Evolutionary conservation across 768 basidiomycete species (phyloP), one percentile per base, ranked within the genome.

Genomic region (Pholiota molesta): DNA sequence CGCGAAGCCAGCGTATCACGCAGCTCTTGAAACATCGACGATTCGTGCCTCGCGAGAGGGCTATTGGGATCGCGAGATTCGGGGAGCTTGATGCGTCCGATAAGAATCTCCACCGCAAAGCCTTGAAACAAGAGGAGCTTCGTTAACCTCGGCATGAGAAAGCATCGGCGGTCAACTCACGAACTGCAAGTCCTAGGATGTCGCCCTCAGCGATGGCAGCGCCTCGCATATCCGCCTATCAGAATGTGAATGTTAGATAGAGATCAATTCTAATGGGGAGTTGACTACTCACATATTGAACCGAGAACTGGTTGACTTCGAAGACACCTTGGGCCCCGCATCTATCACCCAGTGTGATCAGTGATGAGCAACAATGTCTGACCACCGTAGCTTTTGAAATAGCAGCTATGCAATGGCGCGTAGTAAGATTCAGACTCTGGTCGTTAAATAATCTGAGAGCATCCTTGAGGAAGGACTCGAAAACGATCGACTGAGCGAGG

Each of bases 401-500:
- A 16, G 73, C 59, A 21, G 70, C 72, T 13, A 74, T 65, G 3
- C 62, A 66, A 54, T 73, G 71, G 17, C 66, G 57, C 11, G 71
- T 55, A 2, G 60, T 42, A 3, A 62, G 44, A 51, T 68, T 60
- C 26, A 59, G 26, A 3, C 55, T 56, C 8, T 42, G 13, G 42
- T 76, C 72, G n/a, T 54, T 57, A 66, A 81, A 80, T 21, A 64
- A 19, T 7, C 37, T 31, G 4, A 70, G 57, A 1, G 73, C 71
- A 26, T 59, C 52, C 35, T 70, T 66, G 28, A 61, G 58, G n/a
- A 77, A 71, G n/a, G 72, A 78, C 29, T 73, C 60, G 51, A 79
- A 40, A 3, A 81, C 79, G 45, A 69, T 74, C 2, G 71, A 51
- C 60, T 77, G 77, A 6, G 79, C 73, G 0, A 77, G 47, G 3